Percentiles rank a stretch among this genome's conserved stretches.
Evolutionary conservation across 306 rosid genomes (phyloP).

Genomic region (Vigna unguiculata): DNA sequence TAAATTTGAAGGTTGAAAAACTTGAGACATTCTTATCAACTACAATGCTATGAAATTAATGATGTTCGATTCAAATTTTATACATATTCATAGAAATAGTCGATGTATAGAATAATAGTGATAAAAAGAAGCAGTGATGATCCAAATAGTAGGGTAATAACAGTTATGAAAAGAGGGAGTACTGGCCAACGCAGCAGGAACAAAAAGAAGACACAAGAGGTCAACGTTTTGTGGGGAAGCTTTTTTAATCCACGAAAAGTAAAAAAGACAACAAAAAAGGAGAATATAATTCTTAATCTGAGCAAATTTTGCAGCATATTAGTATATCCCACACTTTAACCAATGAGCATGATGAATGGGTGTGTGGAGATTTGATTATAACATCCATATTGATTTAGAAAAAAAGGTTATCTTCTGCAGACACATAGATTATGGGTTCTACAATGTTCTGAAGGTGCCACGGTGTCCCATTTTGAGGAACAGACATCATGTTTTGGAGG

Average conservation of each 20-base stretch:
- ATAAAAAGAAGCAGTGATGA: conserved; percentile 1
- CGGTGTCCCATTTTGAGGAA: conserved; percentile 47
- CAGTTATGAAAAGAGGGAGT: not conserved
- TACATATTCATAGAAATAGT: too few relatives aligned
- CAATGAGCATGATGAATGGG: conserved; percentile 34
- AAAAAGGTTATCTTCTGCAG: conserved; percentile 50
- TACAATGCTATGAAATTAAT: too few relatives aligned
- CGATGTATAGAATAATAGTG: too few relatives aligned
- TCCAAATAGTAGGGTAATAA: conserved; percentile 24
- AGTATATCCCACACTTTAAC: conserved; percentile 33
- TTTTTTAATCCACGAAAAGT: not conserved
- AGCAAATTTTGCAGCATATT: conserved; percentile 16
- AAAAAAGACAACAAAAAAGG: not conserved
- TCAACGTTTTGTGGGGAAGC: conserved; percentile 12
- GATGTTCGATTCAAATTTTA: too few relatives aligned
- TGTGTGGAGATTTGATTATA: conserved; percentile 42
- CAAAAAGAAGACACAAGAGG: conserved; percentile 1
- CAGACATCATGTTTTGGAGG: conserved; percentile 59
- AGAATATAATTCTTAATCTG: conserved; percentile 5
- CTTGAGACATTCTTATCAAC: too few relatives aligned
- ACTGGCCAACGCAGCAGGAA: conserved; percentile 23
- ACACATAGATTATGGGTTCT: conserved; percentile 52
- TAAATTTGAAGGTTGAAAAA: conserved; percentile 13
- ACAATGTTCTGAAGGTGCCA: conserved; percentile 54
- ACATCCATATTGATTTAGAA: conserved; percentile 40